Conservation (phyloP, 2,329 filamentous ascomycete species). For the Myotisia sp. region DNA sequence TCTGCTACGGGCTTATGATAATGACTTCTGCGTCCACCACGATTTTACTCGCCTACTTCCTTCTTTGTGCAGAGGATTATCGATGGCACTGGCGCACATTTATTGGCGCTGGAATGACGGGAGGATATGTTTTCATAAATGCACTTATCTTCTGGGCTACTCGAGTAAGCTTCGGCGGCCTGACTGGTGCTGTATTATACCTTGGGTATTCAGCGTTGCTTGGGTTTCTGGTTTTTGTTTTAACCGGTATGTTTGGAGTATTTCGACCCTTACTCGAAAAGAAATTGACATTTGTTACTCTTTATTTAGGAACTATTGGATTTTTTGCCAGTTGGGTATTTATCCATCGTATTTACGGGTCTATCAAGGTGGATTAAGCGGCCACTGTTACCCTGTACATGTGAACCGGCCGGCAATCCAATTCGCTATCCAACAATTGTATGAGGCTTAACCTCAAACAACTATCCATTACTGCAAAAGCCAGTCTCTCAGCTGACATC, state of each 20-base stretch:
- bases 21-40: slow-evolving; percentile 87
- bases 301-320: slow-evolving; percentile 65
- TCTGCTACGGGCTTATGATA: slow-evolving; percentile 95
- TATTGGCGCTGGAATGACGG: slow-evolving; percentile 76
- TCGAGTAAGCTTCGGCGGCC: slow-evolving; percentile 68
- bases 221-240: slow-evolving; percentile 79
- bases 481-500: no score
- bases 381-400: not conserved
- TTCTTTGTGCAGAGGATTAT: slow-evolving; percentile 93
- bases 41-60: slow-evolving; percentile 86
- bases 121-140: slow-evolving; percentile 82
- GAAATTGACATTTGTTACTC: slow-evolving; percentile 2
- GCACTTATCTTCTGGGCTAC: slow-evolving; percentile 83
- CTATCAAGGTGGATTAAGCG: slow-evolving; percentile 87
- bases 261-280: slow-evolving; percentile 5
- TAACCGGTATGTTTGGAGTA: slow-evolving; percentile 58
- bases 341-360: slow-evolving; percentile 81
- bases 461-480: no score
- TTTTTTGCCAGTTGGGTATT: slow-evolving; percentile 94
- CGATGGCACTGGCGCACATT: slow-evolving; percentile 98
- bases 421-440: not conserved
- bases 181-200: slow-evolving; percentile 81
- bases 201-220: slow-evolving; percentile 83
- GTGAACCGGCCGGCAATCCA: not conserved
- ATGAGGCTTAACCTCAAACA: not conserved